Evolutionary conservation across 2,329 filamentous ascomycete genomes (phyloP), one percentile per base, ranked within the genome.

Genomic region (Sporothrix sp.): DNA sequence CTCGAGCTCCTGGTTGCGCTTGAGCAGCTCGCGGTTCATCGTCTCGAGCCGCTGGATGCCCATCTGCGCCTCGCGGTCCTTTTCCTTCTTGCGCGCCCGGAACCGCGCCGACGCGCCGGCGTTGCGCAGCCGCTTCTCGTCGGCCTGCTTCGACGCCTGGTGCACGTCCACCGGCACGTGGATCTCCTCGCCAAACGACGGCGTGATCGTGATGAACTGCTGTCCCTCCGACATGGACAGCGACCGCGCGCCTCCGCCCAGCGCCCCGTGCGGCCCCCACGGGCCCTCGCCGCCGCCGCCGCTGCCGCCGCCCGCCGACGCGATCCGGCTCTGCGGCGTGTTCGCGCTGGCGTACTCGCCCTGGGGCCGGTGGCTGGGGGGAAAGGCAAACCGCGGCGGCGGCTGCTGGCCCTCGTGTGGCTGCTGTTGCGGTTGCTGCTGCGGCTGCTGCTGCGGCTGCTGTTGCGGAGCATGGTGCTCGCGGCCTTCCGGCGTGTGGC

Each of bases 101-200:
- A 94, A 93, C 53, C 88, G 77, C 43, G 87, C 87, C 51, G 87
- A 94, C 6, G 88, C 88, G 43, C 85, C 85, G 36, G 88, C 88
- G 61, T 95, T 95, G 47, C 87, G 79, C 64, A 85, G 83, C 51
- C 88, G 76, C 68, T 93, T 95, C 65, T 94, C 87, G 60, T 93
- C 86, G 35, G 87, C 85, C 59, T 87, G 81, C 58, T 82, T 84
- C 11, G 88, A 94, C 11, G 84, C 88, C 59, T 87, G 84, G 58
- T 87, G 84, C 38, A 86, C 81, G 62, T 95, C 87, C 9, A 91
- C 81, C 13, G 83, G 82, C 44, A 90, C 79, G 9, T 73, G 66
- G 37, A 79, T 75, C 27, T 66, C 63, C 38, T 69, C 69, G 36
- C 66, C 70, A 58, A 61, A 65, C 49, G 50, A 65, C 40, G 66